Evolutionary conservation across 2,329 filamentous ascomycete genomes (phyloP).

Genomic region (Myriosclerotinia duriaeana): DNA sequence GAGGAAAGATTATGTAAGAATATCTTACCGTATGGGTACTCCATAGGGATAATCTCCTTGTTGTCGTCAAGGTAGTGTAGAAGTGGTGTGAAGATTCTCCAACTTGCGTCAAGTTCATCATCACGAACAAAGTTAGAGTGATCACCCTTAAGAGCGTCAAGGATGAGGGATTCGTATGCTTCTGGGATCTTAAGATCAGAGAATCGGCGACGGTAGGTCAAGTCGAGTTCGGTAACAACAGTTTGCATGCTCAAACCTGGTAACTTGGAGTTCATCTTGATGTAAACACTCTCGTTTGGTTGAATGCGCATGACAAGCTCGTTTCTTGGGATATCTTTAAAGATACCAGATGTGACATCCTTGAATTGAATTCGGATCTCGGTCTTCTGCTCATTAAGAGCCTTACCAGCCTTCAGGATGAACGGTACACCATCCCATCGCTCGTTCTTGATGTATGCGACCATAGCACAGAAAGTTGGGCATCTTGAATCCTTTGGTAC

Average conservation of each 20-base stretch:
- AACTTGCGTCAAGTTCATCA: slow-evolving; percentile 94
- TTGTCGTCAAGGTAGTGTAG: slow-evolving; percentile 98
- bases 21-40: slow-evolving; percentile 92
- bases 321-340: slow-evolving; percentile 99
- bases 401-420: slow-evolving; percentile 99
- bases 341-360: slow-evolving; percentile 98
- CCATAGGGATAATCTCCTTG: slow-evolving; percentile 99
- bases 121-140: slow-evolving; percentile 99
- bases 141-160: slow-evolving; percentile 97
- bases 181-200: slow-evolving; percentile 99
- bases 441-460: slow-evolving; percentile 99
- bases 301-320: slow-evolving; percentile 99
- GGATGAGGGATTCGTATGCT: slow-evolving; percentile 95
- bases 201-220: slow-evolving; percentile 97
- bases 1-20: neutral
- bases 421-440: slow-evolving; percentile 98
- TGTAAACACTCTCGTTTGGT: slow-evolving; percentile 99
- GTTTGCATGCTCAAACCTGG: slow-evolving; percentile 99
- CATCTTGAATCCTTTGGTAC: slow-evolving; percentile 96
- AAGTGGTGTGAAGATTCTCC: slow-evolving; percentile 97
- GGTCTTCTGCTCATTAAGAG: slow-evolving; percentile 98
- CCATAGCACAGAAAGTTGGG: slow-evolving; percentile 96
- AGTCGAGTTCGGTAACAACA: slow-evolving; percentile 94
- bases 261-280: slow-evolving; percentile 99
- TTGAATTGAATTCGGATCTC: slow-evolving; percentile 99